Evolutionary conservation across 306 rosid genomes (phyloP), one percentile per base, ranked within the genome.

Genomic region (Cucumis hystrix): DNA sequence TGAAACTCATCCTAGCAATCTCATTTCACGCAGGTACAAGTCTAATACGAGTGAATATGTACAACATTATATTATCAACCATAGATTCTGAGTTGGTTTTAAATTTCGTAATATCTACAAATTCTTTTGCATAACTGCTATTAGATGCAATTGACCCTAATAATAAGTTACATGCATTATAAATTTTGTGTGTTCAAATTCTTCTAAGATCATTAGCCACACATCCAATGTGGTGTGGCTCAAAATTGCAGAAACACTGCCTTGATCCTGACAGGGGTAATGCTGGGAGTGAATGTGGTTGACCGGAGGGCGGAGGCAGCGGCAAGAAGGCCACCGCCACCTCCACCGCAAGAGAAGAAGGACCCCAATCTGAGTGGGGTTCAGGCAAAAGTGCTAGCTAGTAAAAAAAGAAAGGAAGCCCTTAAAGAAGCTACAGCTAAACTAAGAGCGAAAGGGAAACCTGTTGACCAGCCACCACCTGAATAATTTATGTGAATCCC

Each of bases 391-490:
- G 93, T 95, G 67, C 56, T 95, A 63, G 97, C 97, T 33, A 89
- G 96, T 90, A 92, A 88, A 80, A 89, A 73, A 89, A 92, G 99
- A 84, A 95, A 95, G 90, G 92, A 95, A 63, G 96, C 97, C 62
- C 80, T 95, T 93, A 91, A 91, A 83, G 89, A 87, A 77, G 73
- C 49, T 11, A 7, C 85, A 11, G 91, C 91, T 57, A 88, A 85
- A 82, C 86, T 89, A 11, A 88, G 93, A 86, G 84, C 86, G 67
- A 82, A 77, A 76, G 97, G 98, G 67, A 88, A 88, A 81, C 8
- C 82, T 51, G 6, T 67, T 74, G 1, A 76, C 30, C 74, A 76
- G 23, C 66, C 79, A 5, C 82, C 85, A 18, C 60, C 87, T 7
- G n/a, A 80, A 79, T 83, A 86, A 74, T 78, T 75, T 71, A 16